Evolutionary conservation across 83 land plant species (phyloP).

Genomic region (Thuja plicata): DNA sequence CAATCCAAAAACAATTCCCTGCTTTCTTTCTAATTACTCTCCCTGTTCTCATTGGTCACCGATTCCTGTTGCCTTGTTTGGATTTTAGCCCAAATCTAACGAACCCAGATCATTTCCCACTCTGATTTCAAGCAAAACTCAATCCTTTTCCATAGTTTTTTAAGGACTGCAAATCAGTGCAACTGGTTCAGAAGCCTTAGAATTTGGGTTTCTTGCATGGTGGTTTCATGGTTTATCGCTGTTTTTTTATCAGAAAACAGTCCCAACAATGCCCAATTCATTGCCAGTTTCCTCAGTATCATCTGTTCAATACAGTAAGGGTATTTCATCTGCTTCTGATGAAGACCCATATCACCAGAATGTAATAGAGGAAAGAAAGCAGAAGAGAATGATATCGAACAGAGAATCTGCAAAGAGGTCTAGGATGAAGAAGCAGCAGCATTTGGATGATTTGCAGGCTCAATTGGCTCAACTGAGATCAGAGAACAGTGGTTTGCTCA

Average conservation of each 20-base stretch:
- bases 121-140: neutral
- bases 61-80: neutral
- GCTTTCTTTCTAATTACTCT: neutral
- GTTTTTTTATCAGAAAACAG: neutral
- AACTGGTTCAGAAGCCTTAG: neutral
- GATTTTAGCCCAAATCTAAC: neutral
- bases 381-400: constrained; percentile 46
- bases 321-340: constrained; percentile 15
- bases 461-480: constrained; percentile 22
- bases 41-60: neutral
- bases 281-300: no score
- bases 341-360: constrained; percentile 16
- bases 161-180: neutral
- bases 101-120: neutral
- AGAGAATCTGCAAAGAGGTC: constrained; percentile 58
- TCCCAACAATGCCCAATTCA: neutral
- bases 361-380: constrained; percentile 33
- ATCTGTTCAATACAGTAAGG: no score
- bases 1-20: neutral
- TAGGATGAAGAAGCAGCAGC: constrained; percentile 51
- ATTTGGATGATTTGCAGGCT: constrained; percentile 33
- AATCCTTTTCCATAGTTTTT: neutral
- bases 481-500: constrained; percentile 27
- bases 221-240: neutral
- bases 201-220: neutral